A percentile compares a stretch with the other conserved stretches of the same genome.
Evolutionary conservation across 2,329 filamentous ascomycete genomes (phyloP).

Genomic region (Fusarium subglutinans): DNA sequence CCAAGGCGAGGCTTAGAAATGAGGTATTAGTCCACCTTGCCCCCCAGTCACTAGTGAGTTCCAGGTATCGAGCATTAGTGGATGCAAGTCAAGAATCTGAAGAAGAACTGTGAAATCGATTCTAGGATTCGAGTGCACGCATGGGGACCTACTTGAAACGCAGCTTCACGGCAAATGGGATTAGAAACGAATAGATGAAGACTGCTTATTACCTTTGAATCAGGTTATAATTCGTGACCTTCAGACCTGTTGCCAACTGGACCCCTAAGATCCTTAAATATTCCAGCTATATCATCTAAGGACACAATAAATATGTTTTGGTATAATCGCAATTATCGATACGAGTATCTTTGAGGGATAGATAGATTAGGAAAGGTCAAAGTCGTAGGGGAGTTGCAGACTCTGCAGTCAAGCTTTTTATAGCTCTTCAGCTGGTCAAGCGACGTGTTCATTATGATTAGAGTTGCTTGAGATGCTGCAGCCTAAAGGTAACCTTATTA

Average conservation of each 20-base stretch:
- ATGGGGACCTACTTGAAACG: background rate
- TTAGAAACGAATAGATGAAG: slow-evolving; percentile 9
- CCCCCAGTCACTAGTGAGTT: slow-evolving; percentile 10
- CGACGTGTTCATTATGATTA: no score
- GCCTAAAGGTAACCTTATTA: no score
- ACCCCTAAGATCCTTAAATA: background rate
- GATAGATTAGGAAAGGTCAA: no score
- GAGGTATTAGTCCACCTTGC: slow-evolving; percentile 55
- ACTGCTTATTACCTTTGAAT: background rate
- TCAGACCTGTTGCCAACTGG: background rate
- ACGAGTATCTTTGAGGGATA: no score
- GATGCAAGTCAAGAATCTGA: slow-evolving; percentile 5
- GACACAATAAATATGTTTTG: slow-evolving; percentile 7
- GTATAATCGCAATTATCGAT: no score
- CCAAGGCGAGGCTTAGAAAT: slow-evolving; percentile 54
- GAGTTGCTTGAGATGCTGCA: no score
- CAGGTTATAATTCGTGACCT: background rate
- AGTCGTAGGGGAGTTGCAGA: no score
- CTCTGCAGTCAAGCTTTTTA: no score
- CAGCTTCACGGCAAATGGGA: background rate
- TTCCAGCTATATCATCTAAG: background rate
- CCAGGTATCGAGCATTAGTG: slow-evolving; percentile 44
- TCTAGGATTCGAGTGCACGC: background rate
- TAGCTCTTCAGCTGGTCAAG: no score
- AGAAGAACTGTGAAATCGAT: background rate